Base-by-base conservation (phyloP, 2,329 filamentous ascomycete genomes). In the Phyllosticta citrichinensis region DNA sequence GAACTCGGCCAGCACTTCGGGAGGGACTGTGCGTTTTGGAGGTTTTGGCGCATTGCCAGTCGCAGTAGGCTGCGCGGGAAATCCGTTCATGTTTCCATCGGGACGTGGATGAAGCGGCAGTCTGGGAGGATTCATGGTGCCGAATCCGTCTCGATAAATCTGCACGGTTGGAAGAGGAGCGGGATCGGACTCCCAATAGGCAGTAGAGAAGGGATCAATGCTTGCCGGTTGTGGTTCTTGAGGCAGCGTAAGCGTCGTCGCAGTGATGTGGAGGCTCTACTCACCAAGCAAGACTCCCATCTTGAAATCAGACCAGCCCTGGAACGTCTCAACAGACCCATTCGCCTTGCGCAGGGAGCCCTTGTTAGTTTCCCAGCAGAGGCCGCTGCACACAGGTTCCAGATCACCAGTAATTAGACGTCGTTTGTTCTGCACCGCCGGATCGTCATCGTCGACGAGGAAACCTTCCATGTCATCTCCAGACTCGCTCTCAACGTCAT, bases 401-500 rank as follows among this genome's bases (percentile, higher is more conserved):
- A 95, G 80, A 65, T 89, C 85, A 30, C 86, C 84, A 33, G 78
- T 83, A 67, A 82, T 76, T 6, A 81, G 73, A 75, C 86, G 73
- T 71, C 82, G 77, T 78, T 83, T 81, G 72, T 79, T 65, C 74
- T 78, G 70, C 74, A 22, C 22, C 22, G 76, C 63, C 76, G 82
- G 68, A 73, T 94, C 89, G 58, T 95, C 89, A 5, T 89, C 89
- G 67, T 95, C 90, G 66, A 96, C 92, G 1, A 97, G 79, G 69
- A 97, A 97, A 19, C 86, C 92, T 3, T 91, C 89, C 86, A 96
- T 88, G 63, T 95, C 91, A 64, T 89, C 88, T 17, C 89, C 88
- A n/a, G 85, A 87, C 11, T 89, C 85, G n/a, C 88, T 87, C 25
- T 87, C 87, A 10, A 87, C 83, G 57, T 84, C 81, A 5, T 87